Conservation (phyloP, 23 red algal genomes). For the Pyropia haitanensis region DNA sequence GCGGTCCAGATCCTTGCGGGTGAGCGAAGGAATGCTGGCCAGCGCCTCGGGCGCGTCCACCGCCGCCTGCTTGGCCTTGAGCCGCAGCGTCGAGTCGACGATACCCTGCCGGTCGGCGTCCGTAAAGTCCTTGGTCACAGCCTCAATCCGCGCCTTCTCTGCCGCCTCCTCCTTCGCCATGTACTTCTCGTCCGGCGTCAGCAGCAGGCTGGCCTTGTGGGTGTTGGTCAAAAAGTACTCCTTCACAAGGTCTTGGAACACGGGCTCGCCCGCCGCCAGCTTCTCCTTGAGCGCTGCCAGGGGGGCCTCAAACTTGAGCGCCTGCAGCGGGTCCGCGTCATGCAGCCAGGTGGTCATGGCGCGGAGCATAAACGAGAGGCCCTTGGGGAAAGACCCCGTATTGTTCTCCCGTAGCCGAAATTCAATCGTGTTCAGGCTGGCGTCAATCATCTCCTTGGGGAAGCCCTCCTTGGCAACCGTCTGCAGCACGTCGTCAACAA, state of each 20-base stretch:
- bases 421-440: constrained; percentile 90
- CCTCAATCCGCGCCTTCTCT: constrained; percentile 48
- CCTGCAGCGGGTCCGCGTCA: constrained; percentile 64
- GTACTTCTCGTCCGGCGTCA: constrained; percentile 66
- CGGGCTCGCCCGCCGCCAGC: constrained; percentile 44
- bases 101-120: constrained; percentile 35
- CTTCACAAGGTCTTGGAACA: constrained; percentile 56
- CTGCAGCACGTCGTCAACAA: constrained; percentile 55
- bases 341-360: constrained; percentile 86
- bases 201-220: constrained; percentile 47
- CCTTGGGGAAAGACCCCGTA: constrained; percentile 87
- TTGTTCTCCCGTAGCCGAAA: constrained; percentile 92
- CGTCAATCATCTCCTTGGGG: constrained; percentile 56
- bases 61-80: constrained; percentile 81
- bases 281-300: constrained; percentile 32
- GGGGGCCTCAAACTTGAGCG: constrained; percentile 72
- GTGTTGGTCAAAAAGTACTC: constrained; percentile 71
- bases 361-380: constrained; percentile 76
- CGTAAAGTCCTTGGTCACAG: constrained; percentile 14
- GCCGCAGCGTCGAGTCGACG: constrained; percentile 62
- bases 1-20: constrained; percentile 57
- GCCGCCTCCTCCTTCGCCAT: constrained; percentile 36
- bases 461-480: constrained; percentile 56
- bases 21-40: constrained; percentile 71
- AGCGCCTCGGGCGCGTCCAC: constrained; percentile 74